Conservation (phyloP, 2,329 filamentous ascomycete species). For the Venturia carpophila region DNA sequence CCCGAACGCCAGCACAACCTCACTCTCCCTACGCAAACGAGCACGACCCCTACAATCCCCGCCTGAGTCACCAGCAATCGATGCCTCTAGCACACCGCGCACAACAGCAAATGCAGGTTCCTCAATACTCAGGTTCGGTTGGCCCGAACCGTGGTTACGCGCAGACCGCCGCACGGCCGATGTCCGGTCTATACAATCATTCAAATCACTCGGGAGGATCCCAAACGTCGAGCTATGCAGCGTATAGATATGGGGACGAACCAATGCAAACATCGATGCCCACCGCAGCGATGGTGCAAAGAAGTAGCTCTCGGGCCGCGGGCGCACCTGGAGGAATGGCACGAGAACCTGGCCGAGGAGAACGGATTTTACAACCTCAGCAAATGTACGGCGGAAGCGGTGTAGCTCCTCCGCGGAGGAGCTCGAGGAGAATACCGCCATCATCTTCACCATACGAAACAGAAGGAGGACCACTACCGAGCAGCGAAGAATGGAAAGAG, state of each 20-base stretch:
- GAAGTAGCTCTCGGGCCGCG: slow-evolving; percentile 55
- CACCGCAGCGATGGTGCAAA: slow-evolving; percentile 38
- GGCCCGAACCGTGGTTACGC: slow-evolving; percentile 9
- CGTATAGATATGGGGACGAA: slow-evolving; percentile 43
- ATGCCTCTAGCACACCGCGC: slow-evolving; percentile 37
- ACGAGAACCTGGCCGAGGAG: slow-evolving; percentile 62
- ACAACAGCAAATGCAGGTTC: slow-evolving; percentile 25
- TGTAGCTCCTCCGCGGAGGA: slow-evolving; percentile 64
- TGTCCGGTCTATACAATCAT: slow-evolving; percentile 43
- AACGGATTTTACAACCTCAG: slow-evolving; percentile 44
- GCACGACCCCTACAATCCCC: slow-evolving; percentile 27
- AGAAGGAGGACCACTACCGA: slow-evolving; percentile 52
- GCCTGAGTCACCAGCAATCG: slow-evolving; percentile 36
- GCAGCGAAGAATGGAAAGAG: slow-evolving; percentile 93
- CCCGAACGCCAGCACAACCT: slow-evolving; percentile 19
- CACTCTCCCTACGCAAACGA: slow-evolving; percentile 26
- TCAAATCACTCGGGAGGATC: slow-evolving; percentile 42
- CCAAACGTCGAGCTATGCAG: slow-evolving; percentile 32
- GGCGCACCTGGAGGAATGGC: slow-evolving; percentile 52
- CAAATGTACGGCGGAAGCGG: slow-evolving; percentile 51
- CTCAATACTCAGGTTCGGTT: slow-evolving; percentile 15
- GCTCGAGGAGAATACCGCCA: slow-evolving; percentile 61
- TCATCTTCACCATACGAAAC: slow-evolving; percentile 41
- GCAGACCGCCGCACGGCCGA: slow-evolving; percentile 28
- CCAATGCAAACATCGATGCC: slow-evolving; percentile 17